A percentile compares a stretch with the other conserved stretches of the same genome.
phyloP scores from a whole-genome alignment of 305 asterid species.

The Plantago coronopus region DNA sequence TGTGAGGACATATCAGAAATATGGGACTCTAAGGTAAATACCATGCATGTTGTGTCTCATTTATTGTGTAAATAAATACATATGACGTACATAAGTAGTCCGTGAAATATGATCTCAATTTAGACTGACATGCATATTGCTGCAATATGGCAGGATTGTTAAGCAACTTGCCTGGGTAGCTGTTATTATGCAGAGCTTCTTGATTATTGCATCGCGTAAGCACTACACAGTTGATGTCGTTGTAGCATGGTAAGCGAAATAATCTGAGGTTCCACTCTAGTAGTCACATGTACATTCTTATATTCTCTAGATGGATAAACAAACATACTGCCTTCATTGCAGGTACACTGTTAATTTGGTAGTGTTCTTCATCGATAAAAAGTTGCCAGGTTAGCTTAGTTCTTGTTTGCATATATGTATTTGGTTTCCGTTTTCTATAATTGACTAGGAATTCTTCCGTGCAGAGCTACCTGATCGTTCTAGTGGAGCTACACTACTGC shows the following conservation, averaged over 20 bases:
- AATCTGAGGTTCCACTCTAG: constrained; percentile 1
- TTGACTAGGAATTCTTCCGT: constrained; percentile 8
- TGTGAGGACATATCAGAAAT: constrained; percentile 82
- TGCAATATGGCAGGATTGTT: constrained; percentile 50
- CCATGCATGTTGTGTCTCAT: background rate
- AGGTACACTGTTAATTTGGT: constrained; percentile 96
- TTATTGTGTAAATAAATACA: background rate
- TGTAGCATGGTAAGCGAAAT: constrained; percentile 73
- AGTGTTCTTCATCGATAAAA: constrained; percentile 83
- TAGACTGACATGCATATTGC: background rate
- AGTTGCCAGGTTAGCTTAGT: constrained; percentile 55
- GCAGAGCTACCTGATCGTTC: constrained; percentile 82
- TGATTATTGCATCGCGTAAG: constrained; percentile 88
- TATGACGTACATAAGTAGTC: background rate
- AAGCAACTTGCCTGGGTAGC: constrained; percentile 80
- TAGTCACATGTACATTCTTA: constrained; percentile 8
- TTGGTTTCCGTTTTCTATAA: background rate
- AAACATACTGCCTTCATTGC: constrained; percentile 20
- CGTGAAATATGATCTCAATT: background rate
- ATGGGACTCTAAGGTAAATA: constrained; percentile 55
- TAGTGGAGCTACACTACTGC: constrained; percentile 46
- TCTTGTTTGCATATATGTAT: background rate
- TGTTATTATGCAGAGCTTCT: constrained; percentile 69
- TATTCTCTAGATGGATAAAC: constrained; percentile 3
- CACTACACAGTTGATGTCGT: constrained; percentile 91